These are phyloP conservation scores for Dendrothele bispora DNA, from an alignment of 768 basidiomycete genomes.

Conservation along the genomic window DNA sequence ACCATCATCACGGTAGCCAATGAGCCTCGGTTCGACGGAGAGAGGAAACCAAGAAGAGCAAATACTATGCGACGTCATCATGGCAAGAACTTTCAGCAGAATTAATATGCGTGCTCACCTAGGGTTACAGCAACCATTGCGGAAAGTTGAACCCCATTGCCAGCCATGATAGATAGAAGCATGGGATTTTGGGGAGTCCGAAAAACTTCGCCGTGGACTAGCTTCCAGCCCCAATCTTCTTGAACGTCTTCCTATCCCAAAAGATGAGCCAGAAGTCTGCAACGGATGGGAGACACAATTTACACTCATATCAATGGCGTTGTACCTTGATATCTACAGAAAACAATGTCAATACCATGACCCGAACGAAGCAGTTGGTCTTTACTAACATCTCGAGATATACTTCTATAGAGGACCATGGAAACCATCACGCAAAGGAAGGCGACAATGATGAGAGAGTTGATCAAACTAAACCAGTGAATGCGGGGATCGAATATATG, in stretches of 20 bases:
- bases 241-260: slow-evolving; percentile 81
- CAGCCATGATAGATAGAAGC: slow-evolving; percentile 81
- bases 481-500: slow-evolving; percentile 93
- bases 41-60: slow-evolving; percentile 89
- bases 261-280: neutral
- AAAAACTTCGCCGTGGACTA: slow-evolving; percentile 96
- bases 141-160: slow-evolving; percentile 84
- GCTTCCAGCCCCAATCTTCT: slow-evolving; percentile 99
- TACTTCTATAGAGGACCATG: slow-evolving; percentile 83
- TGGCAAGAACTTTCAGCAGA: neutral
- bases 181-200: slow-evolving; percentile 77
- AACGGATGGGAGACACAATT: slow-evolving; percentile 19
- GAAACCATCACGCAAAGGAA: slow-evolving; percentile 94
- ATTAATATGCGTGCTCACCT: slow-evolving; percentile 38
- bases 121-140: slow-evolving; percentile 89
- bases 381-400: slow-evolving; percentile 78
- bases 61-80: slow-evolving; percentile 56
- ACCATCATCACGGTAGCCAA: slow-evolving; percentile 94
- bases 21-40: slow-evolving; percentile 92
- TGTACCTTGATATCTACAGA: slow-evolving; percentile 85
- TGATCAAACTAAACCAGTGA: slow-evolving; percentile 95
- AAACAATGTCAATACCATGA: slow-evolving; percentile 6
- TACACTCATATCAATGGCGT: slow-evolving; percentile 88
- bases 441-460: slow-evolving; percentile 87
- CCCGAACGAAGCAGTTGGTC: too few relatives aligned